Conservation (phyloP, 2,329 filamentous ascomycete species). For the Aspergillus alliaceus region DNA sequence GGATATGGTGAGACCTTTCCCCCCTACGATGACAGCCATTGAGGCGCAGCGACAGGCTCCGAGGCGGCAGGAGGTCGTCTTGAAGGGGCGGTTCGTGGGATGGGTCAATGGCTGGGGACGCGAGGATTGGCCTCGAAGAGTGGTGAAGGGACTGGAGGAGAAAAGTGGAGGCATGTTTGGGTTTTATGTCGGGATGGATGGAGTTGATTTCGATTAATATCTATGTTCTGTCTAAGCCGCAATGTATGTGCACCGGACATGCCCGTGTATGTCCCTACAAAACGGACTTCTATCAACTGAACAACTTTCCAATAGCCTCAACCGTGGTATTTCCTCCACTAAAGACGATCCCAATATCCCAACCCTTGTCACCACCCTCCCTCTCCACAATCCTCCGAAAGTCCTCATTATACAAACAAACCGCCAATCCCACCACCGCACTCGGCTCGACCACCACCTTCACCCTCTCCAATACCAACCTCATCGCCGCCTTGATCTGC, state of each 20-base stretch:
- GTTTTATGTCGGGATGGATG: conserved; percentile 28
- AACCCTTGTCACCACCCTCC: conserved; percentile 68
- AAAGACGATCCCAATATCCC: conserved; percentile 66
- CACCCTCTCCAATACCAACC: conserved; percentile 78
- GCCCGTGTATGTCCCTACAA: too few relatives aligned
- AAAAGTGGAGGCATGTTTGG: conserved; percentile 31
- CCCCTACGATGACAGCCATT: conserved; percentile 29
- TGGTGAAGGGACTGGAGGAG: conserved; percentile 28
- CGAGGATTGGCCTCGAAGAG: conserved; percentile 35
- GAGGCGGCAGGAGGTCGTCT: conserved; percentile 36
- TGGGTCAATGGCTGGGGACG: conserved; percentile 39
- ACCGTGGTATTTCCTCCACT: conserved; percentile 66
- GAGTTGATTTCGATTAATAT: conserved; percentile 20
- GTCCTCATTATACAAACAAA: conserved; percentile 80
- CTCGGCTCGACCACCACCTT: conserved; percentile 91
- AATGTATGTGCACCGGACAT: not conserved
- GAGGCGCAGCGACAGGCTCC: conserved; percentile 36
- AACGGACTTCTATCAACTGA: conserved; percentile 23
- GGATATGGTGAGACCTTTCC: conserved; percentile 37
- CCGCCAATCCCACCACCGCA: conserved; percentile 79
- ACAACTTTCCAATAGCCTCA: conserved; percentile 60
- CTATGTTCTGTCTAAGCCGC: not conserved
- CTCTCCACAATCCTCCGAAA: conserved; percentile 65
- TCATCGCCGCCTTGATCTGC: conserved; percentile 75
- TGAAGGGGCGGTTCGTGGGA: conserved; percentile 33